A percentile compares a stretch with the other conserved stretches of the same genome.
phyloP scores from a whole-genome alignment of 306 rosid genomes.

The Malus sieversii region DNA sequence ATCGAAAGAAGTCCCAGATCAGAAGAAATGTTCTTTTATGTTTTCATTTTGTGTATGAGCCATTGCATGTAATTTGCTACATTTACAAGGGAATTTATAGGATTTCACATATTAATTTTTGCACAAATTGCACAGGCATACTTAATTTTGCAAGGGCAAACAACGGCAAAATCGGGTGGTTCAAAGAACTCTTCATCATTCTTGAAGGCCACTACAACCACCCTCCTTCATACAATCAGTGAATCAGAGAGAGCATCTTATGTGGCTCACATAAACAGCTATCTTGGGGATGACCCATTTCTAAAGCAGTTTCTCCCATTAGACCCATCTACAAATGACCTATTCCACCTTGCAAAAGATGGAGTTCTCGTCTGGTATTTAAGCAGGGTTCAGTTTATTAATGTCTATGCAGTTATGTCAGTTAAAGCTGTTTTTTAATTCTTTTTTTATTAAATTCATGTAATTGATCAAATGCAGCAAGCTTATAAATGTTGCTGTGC shows the following conservation, averaged over 20 bases:
- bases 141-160: constrained; percentile 61
- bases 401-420: constrained; percentile 8
- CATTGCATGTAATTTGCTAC: neutral
- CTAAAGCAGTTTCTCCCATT: constrained; percentile 73
- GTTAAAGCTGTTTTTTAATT: constrained; percentile 9
- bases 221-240: constrained; percentile 87
- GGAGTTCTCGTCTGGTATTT: constrained; percentile 93
- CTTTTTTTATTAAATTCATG: constrained; percentile 15
- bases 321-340: constrained; percentile 59
- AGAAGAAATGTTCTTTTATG: neutral
- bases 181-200: constrained; percentile 69
- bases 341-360: constrained; percentile 71
- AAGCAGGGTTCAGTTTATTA: constrained; percentile 27
- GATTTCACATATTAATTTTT: constrained; percentile 9
- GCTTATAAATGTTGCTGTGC: constrained; percentile 98
- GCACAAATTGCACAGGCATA: constrained; percentile 46
- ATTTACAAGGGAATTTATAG: constrained; percentile 10
- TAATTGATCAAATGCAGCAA: constrained; percentile 54
- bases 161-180: constrained; percentile 46
- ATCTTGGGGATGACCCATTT: constrained; percentile 89
- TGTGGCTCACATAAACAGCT: constrained; percentile 88
- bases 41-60: neutral
- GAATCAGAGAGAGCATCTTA: constrained; percentile 78
- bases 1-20: neutral
- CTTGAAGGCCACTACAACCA: constrained; percentile 76